A percentile compares a stretch with the other conserved stretches of the same genome.
Conservation (phyloP, 2,329 filamentous ascomycete species). For the Sordariomycetes sp. region DNA sequence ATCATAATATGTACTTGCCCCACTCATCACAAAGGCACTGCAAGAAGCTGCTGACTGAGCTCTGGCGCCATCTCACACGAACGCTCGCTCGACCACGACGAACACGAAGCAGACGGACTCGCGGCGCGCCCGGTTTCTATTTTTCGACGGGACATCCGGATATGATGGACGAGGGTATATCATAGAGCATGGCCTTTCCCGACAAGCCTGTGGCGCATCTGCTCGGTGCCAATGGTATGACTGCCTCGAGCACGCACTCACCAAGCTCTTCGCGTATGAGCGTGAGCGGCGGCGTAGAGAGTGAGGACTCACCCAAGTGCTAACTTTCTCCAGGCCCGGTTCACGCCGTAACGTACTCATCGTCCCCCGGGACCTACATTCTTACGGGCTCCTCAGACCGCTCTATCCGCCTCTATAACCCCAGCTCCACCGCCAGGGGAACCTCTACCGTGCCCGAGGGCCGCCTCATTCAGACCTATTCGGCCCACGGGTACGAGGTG, state of each 20-base stretch:
- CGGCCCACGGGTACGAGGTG: conserved; percentile 85
- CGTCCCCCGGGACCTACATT: conserved; percentile 63
- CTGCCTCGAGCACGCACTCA: conserved; percentile 5
- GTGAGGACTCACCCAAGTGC: background rate
- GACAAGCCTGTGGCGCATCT: conserved; percentile 42
- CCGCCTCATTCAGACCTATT: conserved; percentile 75
- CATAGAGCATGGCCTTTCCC: conserved; percentile 29
- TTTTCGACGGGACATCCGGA: background rate
- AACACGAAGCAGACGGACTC: background rate
- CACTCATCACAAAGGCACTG: too few relatives aligned
- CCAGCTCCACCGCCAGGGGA: conserved; percentile 35
- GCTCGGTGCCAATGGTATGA: conserved; percentile 46
- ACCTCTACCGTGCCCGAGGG: conserved; percentile 27
- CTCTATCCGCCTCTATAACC: conserved; percentile 78
- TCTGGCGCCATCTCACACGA: background rate
- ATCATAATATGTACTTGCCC: background rate
- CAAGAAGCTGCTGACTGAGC: background rate
- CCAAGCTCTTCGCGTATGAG: background rate
- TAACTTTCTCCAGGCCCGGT: conserved; percentile 45
- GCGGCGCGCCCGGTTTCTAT: background rate
- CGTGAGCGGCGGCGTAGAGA: background rate
- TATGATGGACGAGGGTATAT: background rate
- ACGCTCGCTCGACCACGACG: background rate
- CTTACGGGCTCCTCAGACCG: conserved; percentile 82
- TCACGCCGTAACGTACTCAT: conserved; percentile 63